phyloP scores from a whole-genome alignment of 2,329 filamentous ascomycete genomes.

The Plenodomus tracheiphilus region DNA sequence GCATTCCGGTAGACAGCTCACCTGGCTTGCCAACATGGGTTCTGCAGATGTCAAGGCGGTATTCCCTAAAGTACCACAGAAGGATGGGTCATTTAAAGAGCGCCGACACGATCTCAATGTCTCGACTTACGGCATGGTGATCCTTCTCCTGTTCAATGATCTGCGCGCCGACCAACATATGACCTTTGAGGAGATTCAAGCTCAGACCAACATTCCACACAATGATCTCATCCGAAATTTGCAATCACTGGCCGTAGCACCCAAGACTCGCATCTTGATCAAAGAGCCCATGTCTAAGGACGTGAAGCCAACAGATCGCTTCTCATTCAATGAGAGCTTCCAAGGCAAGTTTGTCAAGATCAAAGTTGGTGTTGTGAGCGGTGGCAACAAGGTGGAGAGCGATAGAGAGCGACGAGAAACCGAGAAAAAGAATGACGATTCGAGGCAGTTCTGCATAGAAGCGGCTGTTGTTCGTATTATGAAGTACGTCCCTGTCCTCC shows the following conservation, averaged over 20 bases:
- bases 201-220: conserved; percentile 75
- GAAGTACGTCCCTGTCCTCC: conserved; percentile 66
- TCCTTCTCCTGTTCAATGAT: conserved; percentile 88
- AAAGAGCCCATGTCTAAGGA: conserved; percentile 82
- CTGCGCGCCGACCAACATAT: conserved; percentile 56
- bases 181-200: conserved; percentile 78
- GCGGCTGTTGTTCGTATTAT: conserved; percentile 80
- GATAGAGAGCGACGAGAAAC: conserved; percentile 68
- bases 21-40: conserved; percentile 78
- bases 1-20: conserved; percentile 84
- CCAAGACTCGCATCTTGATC: conserved; percentile 77
- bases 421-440: conserved; percentile 75
- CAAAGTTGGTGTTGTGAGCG: conserved; percentile 82
- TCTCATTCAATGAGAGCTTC: conserved; percentile 82
- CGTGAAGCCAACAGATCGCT: conserved; percentile 75
- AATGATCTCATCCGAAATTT: conserved; percentile 76
- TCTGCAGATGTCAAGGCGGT: conserved; percentile 83
- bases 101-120: conserved; percentile 88
- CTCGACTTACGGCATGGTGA: conserved; percentile 88
- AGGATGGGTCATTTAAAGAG: conserved; percentile 66
- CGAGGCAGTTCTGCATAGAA: conserved; percentile 71
- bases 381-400: conserved; percentile 82
- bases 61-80: conserved; percentile 73
- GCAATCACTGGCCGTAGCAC: conserved; percentile 78
- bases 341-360: conserved; percentile 82